Percentiles rank a stretch among this genome's conserved stretches.
Conservation (phyloP, 1,139 yeast species). For the Candida sanyaensis region DNA sequence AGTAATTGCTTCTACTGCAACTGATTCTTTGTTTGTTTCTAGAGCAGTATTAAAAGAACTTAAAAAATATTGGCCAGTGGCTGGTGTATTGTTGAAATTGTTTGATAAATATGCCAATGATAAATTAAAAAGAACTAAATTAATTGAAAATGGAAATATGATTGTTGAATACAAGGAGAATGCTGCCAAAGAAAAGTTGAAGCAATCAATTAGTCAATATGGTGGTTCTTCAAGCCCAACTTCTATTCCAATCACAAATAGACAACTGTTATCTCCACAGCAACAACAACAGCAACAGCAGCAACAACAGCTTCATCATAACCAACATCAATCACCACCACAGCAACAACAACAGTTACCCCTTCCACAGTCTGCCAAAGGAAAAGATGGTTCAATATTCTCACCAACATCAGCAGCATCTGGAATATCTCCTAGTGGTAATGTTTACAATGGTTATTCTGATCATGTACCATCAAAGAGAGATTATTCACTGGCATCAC, state of each 20-base stretch:
- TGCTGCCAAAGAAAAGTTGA: constrained; percentile 7
- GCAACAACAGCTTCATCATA: constrained; percentile 5
- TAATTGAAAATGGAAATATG: constrained; percentile 42
- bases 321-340: constrained; percentile 8
- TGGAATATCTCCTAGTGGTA: constrained; percentile 36
- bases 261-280: constrained; percentile 6
- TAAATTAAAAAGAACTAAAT: constrained; percentile 43
- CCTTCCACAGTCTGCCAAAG: constrained; percentile 7
- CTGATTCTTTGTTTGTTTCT: constrained; percentile 55
- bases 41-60: constrained; percentile 54
- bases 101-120: constrained; percentile 51
- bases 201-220: background rate
- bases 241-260: background rate
- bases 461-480: constrained; percentile 10
- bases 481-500: background rate
- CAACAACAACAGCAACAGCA: constrained; percentile 11
- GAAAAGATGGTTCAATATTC: background rate
- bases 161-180: constrained; percentile 43
- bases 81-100: constrained; percentile 40
- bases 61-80: constrained; percentile 48
- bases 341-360: constrained; percentile 9
- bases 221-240: background rate
- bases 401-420: constrained; percentile 19
- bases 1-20: constrained; percentile 61
- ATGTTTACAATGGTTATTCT: constrained; percentile 17